Base-by-base conservation (phyloP, 768 basidiomycete species). In the Lactifluus echinatus region DNA sequence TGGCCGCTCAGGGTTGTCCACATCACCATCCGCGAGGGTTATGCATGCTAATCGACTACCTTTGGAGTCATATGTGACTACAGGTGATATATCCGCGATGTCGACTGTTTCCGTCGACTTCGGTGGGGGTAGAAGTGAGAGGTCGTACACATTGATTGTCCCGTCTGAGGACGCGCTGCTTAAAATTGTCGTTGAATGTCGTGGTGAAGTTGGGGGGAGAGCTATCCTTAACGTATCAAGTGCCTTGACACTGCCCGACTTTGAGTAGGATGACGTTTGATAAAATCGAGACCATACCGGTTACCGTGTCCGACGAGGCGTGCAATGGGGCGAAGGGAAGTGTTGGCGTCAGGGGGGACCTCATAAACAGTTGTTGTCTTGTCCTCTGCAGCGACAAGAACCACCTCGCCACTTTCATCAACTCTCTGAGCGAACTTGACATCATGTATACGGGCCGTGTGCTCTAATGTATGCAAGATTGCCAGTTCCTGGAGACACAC, bases 81-180 rank as follows among this genome's bases (percentile, higher is more conserved):
- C 72, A 0, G 92, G 83, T 19, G 71, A 66, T 21, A 89, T 73
- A 42, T 77, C 69, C 17, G 47, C 43, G 34, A 36, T 62, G 17
- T 53, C 65, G 40, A 67, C 59, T 24, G 54, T 62, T 45, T 62
- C 61, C 17, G 65, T 61, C 39, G 15, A 61, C 4, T 37, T 2
- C 40, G 36, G 24, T 15, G 46, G 10, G 2, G 63, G 60, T 23
- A 82, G 76, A 3, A 87, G 64, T 6, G 69, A 76, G 55, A 92
- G 71, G 68, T 93, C 85, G 69, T 85, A 93, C 19, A 93, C 66
- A 61, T 83, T 80, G 55, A 93, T 79, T 57, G 82, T 81, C 7
- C 96, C 96, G 57, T 98, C 96, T 0, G 95, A 96, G 0, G 93
- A 97, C 15, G 82, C 83, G 2, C 92, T 88, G 61, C 83, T 80